phyloP scores from a whole-genome alignment of 2,329 filamentous ascomycete species.

The Thielaviopsis punctulata region DNA sequence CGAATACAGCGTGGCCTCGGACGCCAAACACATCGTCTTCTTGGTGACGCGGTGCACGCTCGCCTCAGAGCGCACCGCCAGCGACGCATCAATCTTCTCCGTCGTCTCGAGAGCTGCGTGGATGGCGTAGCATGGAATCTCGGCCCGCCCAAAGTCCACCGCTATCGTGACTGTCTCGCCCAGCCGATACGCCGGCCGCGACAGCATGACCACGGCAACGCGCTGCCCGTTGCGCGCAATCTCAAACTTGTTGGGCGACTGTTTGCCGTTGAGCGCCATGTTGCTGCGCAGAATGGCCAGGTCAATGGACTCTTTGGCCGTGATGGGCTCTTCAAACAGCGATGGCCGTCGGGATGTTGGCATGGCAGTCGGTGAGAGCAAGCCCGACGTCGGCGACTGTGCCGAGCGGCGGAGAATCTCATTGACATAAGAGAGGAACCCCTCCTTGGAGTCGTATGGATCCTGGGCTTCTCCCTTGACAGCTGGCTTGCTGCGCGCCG shows the following conservation, averaged over 20 bases:
- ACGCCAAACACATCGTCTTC: conserved; percentile 58
- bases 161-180: conserved; percentile 74
- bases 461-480: conserved; percentile 17
- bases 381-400: conserved; percentile 34
- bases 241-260: conserved; percentile 84
- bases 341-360: conserved; percentile 38
- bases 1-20: conserved; percentile 70
- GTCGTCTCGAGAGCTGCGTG: conserved; percentile 71
- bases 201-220: conserved; percentile 81
- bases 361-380: conserved; percentile 55
- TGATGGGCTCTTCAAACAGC: conserved; percentile 36
- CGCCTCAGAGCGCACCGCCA: conserved; percentile 70
- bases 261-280: conserved; percentile 45
- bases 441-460: conserved; percentile 25
- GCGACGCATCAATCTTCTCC: conserved; percentile 61
- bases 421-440: conserved; percentile 64
- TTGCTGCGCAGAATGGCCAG: conserved; percentile 77
- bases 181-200: conserved; percentile 72
- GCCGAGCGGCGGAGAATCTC: conserved; percentile 45
- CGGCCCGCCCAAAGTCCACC: conserved; percentile 64
- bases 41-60: conserved; percentile 78
- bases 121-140: conserved; percentile 72
- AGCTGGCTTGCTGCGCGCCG: conserved; percentile 16
- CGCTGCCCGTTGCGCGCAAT: conserved; percentile 81
- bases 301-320: conserved; percentile 74